Evolutionary conservation across 2,329 filamentous ascomycete genomes (phyloP), one percentile per base, ranked within the genome.

Genomic region (Monilinia vaccinii-corymbosi): DNA sequence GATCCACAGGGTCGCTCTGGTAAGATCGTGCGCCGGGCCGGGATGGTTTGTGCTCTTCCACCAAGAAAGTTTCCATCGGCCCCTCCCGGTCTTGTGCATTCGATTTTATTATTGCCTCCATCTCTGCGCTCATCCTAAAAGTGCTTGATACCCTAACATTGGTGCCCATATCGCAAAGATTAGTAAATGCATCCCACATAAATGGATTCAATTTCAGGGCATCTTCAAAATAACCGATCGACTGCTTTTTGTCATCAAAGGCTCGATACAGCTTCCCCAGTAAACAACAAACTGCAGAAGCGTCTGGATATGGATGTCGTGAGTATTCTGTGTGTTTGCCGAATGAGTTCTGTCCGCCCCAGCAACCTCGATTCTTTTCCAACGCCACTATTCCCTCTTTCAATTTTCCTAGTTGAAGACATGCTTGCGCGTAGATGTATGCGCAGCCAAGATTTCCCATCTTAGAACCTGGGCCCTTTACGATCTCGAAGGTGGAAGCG

Each of bases 131-230:
- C 67, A 88, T 76, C 71, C 86, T 91, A 76, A 96, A 99, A 63
- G 97, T 88, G 69, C 95, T 96, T 31, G 86, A 82, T 11, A 94
- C 85, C 60, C 89, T 85, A 58, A 97, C 81, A 65, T 85, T 86
- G 48, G 91, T 87, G 4, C 90, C 89, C 85, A 83, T 89, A 70
- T 97, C 91, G 71, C 92, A 96, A 9, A 99, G 80, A 18, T 84
- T 87, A 25, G 87, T 85, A 69, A 97, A 97, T 0, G 93, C 92
- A 77, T 99, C 94, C 94, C 94, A 99, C 83, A 96, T 94, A 74
- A 97, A 93, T 1, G 94, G 92, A 70, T 97, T 99, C 58, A 86
- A 74, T 74, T 92, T 95, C 68, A 99, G 77, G 7, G 92, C 85
- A 62, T 95, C 91, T 66, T 96, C 91, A 71, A 94, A 97, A 72